Evolutionary conservation across 2,329 filamentous ascomycete genomes (phyloP).

Genomic region (Chrysoporthe austroafricana): DNA sequence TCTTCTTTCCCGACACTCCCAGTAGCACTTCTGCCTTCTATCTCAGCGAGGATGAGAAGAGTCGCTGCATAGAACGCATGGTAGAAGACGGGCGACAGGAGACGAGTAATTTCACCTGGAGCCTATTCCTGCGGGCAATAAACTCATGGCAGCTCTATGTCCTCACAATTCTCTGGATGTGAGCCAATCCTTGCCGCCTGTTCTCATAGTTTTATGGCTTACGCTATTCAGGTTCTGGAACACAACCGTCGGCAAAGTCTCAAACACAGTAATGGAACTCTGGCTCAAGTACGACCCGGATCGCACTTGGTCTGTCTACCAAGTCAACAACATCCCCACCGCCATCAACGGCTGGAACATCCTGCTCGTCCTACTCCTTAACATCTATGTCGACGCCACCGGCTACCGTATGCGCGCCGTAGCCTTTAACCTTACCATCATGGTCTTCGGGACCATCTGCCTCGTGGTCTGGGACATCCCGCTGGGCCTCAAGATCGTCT

Average conservation of each 20-base stretch:
- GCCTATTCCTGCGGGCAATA: constrained; percentile 32
- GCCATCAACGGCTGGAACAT: constrained; percentile 39
- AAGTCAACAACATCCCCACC: constrained; percentile 38
- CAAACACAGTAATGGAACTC: constrained; percentile 36
- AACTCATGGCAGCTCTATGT: constrained; percentile 36
- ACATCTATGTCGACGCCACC: constrained; percentile 38
- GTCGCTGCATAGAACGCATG: constrained; percentile 45
- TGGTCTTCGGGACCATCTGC: constrained; percentile 39
- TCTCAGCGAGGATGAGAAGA: constrained; percentile 39
- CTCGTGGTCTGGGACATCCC: constrained; percentile 40
- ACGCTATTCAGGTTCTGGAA: constrained; percentile 33
- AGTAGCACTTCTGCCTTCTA: constrained; percentile 43
- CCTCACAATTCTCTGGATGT: constrained; percentile 36
- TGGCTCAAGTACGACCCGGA: constrained; percentile 36
- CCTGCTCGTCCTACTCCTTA: constrained; percentile 34
- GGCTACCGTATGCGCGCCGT: constrained; percentile 39
- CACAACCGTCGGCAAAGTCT: constrained; percentile 36
- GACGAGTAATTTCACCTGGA: constrained; percentile 32
- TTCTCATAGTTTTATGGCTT: neutral
- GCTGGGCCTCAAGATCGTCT: constrained; percentile 38
- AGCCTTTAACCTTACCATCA: constrained; percentile 36
- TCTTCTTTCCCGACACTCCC: constrained; percentile 53
- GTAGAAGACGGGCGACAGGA: constrained; percentile 35
- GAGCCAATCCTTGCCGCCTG: constrained; percentile 5
- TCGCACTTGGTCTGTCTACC: constrained; percentile 35